Evolutionary conservation across 2,329 filamentous ascomycete genomes (phyloP).

Genomic region (Seiridium unicorne): DNA sequence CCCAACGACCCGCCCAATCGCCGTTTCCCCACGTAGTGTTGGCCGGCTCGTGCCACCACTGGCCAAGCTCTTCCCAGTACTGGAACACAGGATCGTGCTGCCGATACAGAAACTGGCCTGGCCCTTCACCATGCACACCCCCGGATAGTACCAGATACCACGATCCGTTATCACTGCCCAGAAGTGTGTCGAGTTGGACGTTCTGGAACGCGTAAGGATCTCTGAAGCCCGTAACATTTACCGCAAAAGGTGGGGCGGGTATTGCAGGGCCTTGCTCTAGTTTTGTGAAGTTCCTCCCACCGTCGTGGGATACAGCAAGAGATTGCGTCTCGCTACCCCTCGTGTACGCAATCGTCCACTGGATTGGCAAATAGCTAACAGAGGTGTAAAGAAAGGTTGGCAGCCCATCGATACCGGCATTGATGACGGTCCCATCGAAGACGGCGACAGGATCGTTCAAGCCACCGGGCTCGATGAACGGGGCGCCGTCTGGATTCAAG

Average conservation of each 20-base stretch:
- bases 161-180: conserved; percentile 30
- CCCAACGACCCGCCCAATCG: conserved; percentile 33
- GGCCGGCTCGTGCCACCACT: conserved; percentile 39
- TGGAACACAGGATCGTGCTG: conserved; percentile 34
- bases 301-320: conserved; percentile 33
- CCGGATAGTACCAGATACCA: conserved; percentile 38
- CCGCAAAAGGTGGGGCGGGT: conserved; percentile 33
- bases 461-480: conserved; percentile 25
- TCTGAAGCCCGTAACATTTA: conserved; percentile 40
- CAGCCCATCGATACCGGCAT: conserved; percentile 37
- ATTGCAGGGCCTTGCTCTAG: conserved; percentile 34
- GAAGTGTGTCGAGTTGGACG: conserved; percentile 30
- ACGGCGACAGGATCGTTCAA: conserved; percentile 40
- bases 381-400: conserved; percentile 44
- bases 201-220: conserved; percentile 41
- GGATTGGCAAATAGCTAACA: conserved; percentile 41
- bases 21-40: conserved; percentile 34
- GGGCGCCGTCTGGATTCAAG: conserved; percentile 34
- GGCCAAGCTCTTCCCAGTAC: conserved; percentile 28
- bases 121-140: conserved; percentile 35
- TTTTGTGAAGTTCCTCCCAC: conserved; percentile 37
- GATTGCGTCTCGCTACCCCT: conserved; percentile 43
- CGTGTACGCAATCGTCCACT: conserved; percentile 44
- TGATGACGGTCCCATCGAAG: conserved; percentile 44
- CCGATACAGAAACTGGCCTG: conserved; percentile 37